Percentiles rank a stretch among this genome's conserved stretches.
phyloP scores from a whole-genome alignment of 768 basidiomycete species.

The Basidioascus undulatus region DNA sequence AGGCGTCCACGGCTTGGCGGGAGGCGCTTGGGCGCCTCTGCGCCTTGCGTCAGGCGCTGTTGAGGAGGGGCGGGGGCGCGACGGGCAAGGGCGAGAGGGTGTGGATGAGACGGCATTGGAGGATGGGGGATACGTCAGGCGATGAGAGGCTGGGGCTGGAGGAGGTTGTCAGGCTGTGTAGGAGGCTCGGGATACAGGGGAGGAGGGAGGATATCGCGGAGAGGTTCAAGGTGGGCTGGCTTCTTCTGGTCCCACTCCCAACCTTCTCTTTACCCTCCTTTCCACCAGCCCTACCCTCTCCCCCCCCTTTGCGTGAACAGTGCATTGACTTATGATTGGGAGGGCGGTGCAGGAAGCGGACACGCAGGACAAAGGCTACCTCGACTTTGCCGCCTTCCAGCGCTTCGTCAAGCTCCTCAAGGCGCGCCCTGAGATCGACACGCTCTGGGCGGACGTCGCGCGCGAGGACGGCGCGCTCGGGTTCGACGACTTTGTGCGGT shows the following conservation, averaged over 20 bases:
- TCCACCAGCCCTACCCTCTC: no score
- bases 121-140: slow-evolving; percentile 34
- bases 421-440: slow-evolving; percentile 55
- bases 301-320: no score
- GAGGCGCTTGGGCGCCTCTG: slow-evolving; percentile 37
- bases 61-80: slow-evolving; percentile 38
- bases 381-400: slow-evolving; percentile 60
- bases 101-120: slow-evolving; percentile 70
- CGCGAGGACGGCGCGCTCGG: slow-evolving; percentile 18
- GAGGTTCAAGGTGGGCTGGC: slow-evolving; percentile 38
- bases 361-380: slow-evolving; percentile 27
- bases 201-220: slow-evolving; percentile 29
- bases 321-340: not conserved
- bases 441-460: slow-evolving; percentile 17
- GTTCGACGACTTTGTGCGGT: slow-evolving; percentile 24
- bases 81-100: slow-evolving; percentile 23
- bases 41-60: slow-evolving; percentile 37
- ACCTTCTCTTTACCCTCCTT: not conserved
- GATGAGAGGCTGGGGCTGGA: slow-evolving; percentile 42
- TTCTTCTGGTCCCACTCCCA: not conserved
- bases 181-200: slow-evolving; percentile 39
- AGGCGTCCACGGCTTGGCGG: slow-evolving; percentile 40
- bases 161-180: slow-evolving; percentile 47
- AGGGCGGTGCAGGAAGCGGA: slow-evolving; percentile 33
- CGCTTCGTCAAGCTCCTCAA: slow-evolving; percentile 61